Conservation (phyloP, 1,284 basidiomycete species). For the Sanguinoderma infundibulare region DNA sequence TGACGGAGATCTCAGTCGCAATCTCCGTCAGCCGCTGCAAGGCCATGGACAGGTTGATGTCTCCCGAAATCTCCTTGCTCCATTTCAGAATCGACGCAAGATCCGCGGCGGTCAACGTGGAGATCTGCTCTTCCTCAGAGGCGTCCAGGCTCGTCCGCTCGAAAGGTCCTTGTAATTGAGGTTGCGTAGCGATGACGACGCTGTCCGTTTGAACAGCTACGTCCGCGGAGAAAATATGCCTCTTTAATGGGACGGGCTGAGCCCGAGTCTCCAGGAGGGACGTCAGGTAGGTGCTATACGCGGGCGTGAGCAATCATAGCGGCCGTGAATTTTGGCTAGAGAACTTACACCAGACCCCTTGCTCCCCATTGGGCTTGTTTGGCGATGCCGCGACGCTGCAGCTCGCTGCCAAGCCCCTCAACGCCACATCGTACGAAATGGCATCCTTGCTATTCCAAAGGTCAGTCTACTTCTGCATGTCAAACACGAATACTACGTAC, state of each 20-base stretch:
- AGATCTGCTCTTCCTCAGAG: slow-evolving; percentile 53
- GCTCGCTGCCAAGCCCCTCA: slow-evolving; percentile 63
- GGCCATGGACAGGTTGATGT: slow-evolving; percentile 66
- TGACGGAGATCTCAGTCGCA: slow-evolving; percentile 66
- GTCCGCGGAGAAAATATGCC: slow-evolving; percentile 59
- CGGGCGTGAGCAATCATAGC: slow-evolving; percentile 1
- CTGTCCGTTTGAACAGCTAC: slow-evolving; percentile 67
- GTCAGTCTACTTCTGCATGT: not conserved
- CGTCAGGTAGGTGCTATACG: slow-evolving; percentile 52
- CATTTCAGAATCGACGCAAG: slow-evolving; percentile 68
- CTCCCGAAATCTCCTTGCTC: slow-evolving; percentile 74
- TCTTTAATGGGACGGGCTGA: slow-evolving; percentile 50
- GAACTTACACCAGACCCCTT: slow-evolving; percentile 65
- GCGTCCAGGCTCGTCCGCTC: slow-evolving; percentile 41
- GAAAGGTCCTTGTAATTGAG: slow-evolving; percentile 36
- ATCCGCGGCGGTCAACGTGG: slow-evolving; percentile 58
- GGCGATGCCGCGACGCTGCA: slow-evolving; percentile 66
- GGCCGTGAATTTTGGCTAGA: not conserved
- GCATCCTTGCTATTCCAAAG: slow-evolving; percentile 58
- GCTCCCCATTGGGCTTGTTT: slow-evolving; percentile 74
- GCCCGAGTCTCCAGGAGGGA: slow-evolving; percentile 48
- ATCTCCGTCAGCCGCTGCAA: slow-evolving; percentile 72
- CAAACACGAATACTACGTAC: slow-evolving; percentile 38
- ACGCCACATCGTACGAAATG: slow-evolving; percentile 72
- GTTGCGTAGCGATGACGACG: slow-evolving; percentile 40